Percentiles rank a stretch among this genome's conserved stretches.
phyloP scores from a whole-genome alignment of 2,329 filamentous ascomycete genomes.

The Hypoxylon sp. region DNA sequence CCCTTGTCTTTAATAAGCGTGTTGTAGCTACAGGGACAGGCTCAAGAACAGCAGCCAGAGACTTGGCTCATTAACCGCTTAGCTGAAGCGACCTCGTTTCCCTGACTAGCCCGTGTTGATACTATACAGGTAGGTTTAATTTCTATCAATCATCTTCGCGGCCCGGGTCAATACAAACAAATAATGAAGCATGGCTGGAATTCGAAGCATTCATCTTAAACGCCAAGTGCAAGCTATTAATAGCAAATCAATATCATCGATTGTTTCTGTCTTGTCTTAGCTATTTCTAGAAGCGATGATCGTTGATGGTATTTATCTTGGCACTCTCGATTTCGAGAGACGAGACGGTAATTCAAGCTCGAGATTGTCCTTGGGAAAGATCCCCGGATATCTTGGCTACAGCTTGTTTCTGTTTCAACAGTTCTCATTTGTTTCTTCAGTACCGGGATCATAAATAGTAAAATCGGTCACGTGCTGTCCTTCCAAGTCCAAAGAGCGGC shows the following conservation, averaged over 20 bases:
- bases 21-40: slow-evolving; percentile 24
- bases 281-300: slow-evolving; percentile 47
- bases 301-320: slow-evolving; percentile 37
- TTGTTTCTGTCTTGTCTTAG: slow-evolving; percentile 46
- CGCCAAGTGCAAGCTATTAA: slow-evolving; percentile 35
- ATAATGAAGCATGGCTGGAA: slow-evolving; percentile 8
- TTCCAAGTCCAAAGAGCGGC: slow-evolving; percentile 39
- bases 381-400: slow-evolving; percentile 42
- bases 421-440: slow-evolving; percentile 38
- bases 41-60: slow-evolving; percentile 9
- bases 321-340: slow-evolving; percentile 29
- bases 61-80: slow-evolving; percentile 11
- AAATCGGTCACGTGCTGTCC: slow-evolving; percentile 46
- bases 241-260: slow-evolving; percentile 25
- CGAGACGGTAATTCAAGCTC: slow-evolving; percentile 30
- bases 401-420: slow-evolving; percentile 44
- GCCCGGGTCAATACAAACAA: slow-evolving; percentile 1
- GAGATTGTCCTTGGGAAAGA: slow-evolving; percentile 24
- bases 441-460: slow-evolving; percentile 16
- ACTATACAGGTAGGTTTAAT: slow-evolving; percentile 3
- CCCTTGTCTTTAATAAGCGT: slow-evolving; percentile 14
- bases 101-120: slow-evolving; percentile 5
- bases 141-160: slow-evolving; percentile 16
- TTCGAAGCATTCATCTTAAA: slow-evolving; percentile 20
- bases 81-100: not conserved